phyloP scores from a whole-genome alignment of 2,329 filamentous ascomycete species.

The Colletotrichum euphorbiae region DNA sequence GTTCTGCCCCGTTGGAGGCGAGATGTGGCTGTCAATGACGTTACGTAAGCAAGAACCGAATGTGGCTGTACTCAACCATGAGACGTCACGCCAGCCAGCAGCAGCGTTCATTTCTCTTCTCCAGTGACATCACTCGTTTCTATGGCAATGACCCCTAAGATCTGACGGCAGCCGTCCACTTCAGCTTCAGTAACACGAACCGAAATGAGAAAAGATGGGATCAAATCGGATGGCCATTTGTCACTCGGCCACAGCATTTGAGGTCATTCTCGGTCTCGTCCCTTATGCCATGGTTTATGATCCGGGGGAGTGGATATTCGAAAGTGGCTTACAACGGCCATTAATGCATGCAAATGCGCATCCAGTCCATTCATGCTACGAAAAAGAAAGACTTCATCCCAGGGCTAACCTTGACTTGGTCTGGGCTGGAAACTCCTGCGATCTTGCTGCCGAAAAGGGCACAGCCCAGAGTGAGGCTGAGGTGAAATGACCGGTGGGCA shows the following conservation, averaged over 20 bases:
- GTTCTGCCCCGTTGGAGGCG: neutral
- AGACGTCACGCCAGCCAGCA: too few relatives aligned
- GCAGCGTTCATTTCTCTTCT: neutral
- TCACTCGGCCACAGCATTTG: neutral
- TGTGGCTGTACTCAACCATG: too few relatives aligned
- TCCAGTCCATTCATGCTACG: neutral
- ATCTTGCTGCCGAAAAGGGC: neutral
- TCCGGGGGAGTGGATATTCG: neutral
- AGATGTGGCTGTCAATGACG: neutral
- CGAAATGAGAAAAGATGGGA: neutral
- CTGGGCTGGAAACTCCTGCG: neutral
- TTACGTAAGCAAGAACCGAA: too few relatives aligned
- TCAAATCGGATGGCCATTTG: neutral
- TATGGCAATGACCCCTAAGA: conserved; percentile 24
- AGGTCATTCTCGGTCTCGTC: neutral
- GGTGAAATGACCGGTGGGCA: neutral
- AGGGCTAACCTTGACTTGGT: neutral
- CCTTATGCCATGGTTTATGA: neutral
- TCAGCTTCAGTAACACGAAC: neutral
- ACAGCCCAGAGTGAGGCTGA: neutral
- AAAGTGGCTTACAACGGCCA: conserved; percentile 13
- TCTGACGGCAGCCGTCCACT: neutral
- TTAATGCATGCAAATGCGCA: conserved; percentile 7
- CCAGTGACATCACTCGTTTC: conserved; percentile 35
- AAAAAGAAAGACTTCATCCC: conserved; percentile 9